Evolutionary conservation across 805 yeast genomes (phyloP).

Genomic region (Starmerella vaccinii): DNA sequence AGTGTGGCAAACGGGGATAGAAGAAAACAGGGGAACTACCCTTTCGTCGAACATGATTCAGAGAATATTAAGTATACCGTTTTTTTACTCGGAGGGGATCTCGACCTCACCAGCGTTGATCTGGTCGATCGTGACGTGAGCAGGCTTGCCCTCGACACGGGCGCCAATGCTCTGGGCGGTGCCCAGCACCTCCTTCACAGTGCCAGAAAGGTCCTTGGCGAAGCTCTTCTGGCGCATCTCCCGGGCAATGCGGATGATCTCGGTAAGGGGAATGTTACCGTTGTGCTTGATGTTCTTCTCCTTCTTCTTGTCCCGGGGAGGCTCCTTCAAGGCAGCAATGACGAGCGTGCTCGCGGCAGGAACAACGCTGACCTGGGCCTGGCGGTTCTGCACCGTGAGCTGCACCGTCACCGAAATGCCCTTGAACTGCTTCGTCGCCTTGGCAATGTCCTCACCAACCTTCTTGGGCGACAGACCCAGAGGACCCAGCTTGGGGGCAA

Average conservation of each 20-base stretch:
- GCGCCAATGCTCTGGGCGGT: slow-evolving; percentile 99
- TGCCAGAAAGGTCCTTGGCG: slow-evolving; percentile 95
- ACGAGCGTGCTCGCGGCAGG: slow-evolving; percentile 99
- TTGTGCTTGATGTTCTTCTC: slow-evolving; percentile 99
- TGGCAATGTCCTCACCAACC: slow-evolving; percentile 99
- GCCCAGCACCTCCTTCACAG: slow-evolving; percentile 97
- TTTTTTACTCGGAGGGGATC: slow-evolving; percentile 32
- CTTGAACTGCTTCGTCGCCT: slow-evolving; percentile 98
- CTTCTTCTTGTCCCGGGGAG: slow-evolving; percentile 99
- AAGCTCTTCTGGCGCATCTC: slow-evolving; percentile 94
- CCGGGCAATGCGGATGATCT: slow-evolving; percentile 94
- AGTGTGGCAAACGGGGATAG: slow-evolving; percentile 71
- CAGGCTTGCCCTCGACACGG: slow-evolving; percentile 98
- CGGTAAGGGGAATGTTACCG: slow-evolving; percentile 96
- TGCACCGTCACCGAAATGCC: slow-evolving; percentile 99
- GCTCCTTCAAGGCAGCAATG: slow-evolving; percentile 98
- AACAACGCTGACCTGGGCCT: slow-evolving; percentile 96
- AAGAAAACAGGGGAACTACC: not conserved
- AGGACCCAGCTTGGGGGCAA: slow-evolving; percentile 99
- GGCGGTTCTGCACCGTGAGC: slow-evolving; percentile 99
- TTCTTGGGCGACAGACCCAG: slow-evolving; percentile 99
- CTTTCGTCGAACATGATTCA: slow-evolving; percentile 8
- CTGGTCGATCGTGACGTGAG: slow-evolving; percentile 97
- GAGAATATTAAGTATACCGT: slow-evolving; percentile 3
- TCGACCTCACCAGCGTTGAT: slow-evolving; percentile 98